Percentiles rank a stretch among this genome's conserved stretches.
phyloP scores from a whole-genome alignment of 257 asterid genomes.

The Apocynum venetum region DNA sequence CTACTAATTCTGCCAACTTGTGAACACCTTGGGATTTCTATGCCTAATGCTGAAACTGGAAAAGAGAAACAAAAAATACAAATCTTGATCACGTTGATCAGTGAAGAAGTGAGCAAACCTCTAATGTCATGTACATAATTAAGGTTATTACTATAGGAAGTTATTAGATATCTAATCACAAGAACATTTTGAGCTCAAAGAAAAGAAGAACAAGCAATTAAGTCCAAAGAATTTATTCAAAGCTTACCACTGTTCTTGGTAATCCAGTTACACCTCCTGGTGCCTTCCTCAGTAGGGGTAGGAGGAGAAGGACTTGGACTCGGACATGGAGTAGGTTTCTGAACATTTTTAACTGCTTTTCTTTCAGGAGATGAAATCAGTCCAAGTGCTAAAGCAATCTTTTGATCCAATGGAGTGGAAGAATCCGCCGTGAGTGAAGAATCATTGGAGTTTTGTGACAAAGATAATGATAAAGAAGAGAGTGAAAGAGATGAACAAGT shows the following conservation, averaged over 20 bases:
- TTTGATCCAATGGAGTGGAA: constrained; percentile 48
- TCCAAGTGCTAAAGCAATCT: constrained; percentile 51
- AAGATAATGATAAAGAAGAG: constrained; percentile 61
- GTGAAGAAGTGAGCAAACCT: not conserved
- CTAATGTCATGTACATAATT: not conserved
- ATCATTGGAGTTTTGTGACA: constrained; percentile 72
- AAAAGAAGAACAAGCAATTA: too few species aligned
- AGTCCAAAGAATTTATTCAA: too few species aligned
- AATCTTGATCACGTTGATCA: not conserved
- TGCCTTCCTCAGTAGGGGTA: constrained; percentile 27
- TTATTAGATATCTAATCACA: not conserved
- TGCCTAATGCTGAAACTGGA: not conserved
- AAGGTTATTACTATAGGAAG: too few species aligned
- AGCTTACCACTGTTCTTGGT: constrained; percentile 69
- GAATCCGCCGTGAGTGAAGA: constrained; percentile 56
- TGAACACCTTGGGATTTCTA: not conserved
- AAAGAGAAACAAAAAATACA: too few species aligned
- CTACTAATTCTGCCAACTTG: not conserved
- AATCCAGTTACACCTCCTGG: constrained; percentile 81
- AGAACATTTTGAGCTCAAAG: not conserved
- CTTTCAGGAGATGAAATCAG: constrained; percentile 38
- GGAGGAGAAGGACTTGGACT: constrained; percentile 7
- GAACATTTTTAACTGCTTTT: constrained; percentile 28
- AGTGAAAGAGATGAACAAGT: constrained; percentile 61
- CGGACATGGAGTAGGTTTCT: constrained; percentile 21